A percentile compares a stretch with the other conserved stretches of the same genome.
Evolutionary conservation across 345 rosid genomes (phyloP).

Genomic region (Pugionium dolabratum): DNA sequence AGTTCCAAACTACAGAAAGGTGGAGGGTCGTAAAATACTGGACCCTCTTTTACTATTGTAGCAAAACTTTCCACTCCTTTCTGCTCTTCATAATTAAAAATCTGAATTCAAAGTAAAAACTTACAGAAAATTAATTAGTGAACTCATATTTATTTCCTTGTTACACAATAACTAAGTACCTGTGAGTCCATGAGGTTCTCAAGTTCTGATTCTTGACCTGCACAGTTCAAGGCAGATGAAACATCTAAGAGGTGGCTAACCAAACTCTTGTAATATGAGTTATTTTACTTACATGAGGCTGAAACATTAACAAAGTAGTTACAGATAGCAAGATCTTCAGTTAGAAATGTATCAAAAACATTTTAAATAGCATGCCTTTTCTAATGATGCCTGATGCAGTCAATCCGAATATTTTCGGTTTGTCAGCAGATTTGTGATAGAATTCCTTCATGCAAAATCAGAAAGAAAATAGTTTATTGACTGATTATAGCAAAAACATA

Average conservation of each 20-base stretch:
- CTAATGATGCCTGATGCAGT: constrained; percentile 61
- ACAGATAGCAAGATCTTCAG: constrained; percentile 16
- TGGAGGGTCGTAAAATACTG: constrained; percentile 59
- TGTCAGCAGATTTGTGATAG: constrained; percentile 54
- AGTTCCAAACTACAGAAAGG: constrained; percentile 43
- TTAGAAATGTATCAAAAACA: constrained; percentile 6
- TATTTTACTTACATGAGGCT: not conserved
- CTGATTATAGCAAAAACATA: not conserved
- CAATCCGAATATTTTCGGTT: constrained; percentile 91
- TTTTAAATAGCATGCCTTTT: constrained; percentile 55
- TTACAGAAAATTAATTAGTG: constrained; percentile 4
- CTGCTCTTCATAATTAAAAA: constrained; percentile 59
- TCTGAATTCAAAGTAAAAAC: constrained; percentile 44
- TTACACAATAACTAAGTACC: constrained; percentile 42
- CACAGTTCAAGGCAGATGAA: constrained; percentile 51
- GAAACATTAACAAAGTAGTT: constrained; percentile 20
- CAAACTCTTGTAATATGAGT: constrained; percentile 5
- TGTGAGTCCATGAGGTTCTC: constrained; percentile 78
- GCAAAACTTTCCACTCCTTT: constrained; percentile 52
- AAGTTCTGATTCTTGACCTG: constrained; percentile 64
- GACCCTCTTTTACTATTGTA: constrained; percentile 55
- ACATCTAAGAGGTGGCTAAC: constrained; percentile 44
- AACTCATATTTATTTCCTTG: constrained; percentile 2
- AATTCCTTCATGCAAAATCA: constrained; percentile 60
- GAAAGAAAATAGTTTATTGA: constrained; percentile 13